A percentile compares a stretch with the other conserved stretches of the same genome.
Conservation (phyloP, 345 rosid species). For the Populus simonii region DNA sequence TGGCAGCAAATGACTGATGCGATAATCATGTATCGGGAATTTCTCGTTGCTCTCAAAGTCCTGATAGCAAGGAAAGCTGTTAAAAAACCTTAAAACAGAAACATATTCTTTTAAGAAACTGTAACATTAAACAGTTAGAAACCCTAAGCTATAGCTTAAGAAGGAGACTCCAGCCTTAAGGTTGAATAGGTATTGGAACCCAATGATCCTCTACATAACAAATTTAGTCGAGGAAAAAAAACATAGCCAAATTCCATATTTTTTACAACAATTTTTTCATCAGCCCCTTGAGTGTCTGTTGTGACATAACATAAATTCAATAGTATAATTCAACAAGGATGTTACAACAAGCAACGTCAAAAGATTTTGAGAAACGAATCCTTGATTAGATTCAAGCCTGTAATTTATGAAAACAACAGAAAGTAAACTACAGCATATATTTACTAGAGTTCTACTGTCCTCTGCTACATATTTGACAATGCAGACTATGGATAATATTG, state of each 20-base stretch:
- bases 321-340: not conserved
- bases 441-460: not conserved
- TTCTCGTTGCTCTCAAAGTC: slow-evolving; percentile 35
- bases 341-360: not conserved
- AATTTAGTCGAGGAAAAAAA: not conserved
- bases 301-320: not conserved
- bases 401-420: not conserved
- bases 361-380: not conserved
- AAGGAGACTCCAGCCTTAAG: not conserved
- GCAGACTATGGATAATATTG: not conserved
- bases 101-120: not conserved
- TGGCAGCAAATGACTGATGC: slow-evolving; percentile 52
- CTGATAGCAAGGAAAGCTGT: slow-evolving; percentile 27
- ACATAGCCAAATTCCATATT: not conserved
- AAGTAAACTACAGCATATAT: not conserved
- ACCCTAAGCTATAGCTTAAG: not conserved
- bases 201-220: not conserved
- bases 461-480: not conserved
- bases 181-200: not conserved
- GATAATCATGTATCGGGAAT: slow-evolving; percentile 29
- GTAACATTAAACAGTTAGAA: not conserved
- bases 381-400: not conserved
- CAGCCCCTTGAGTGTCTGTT: not conserved
- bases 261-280: too few relatives aligned
- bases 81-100: not conserved